Evolutionary conservation across 2,329 filamentous ascomycete species (phyloP).

Genomic region (Fusarium foetens): DNA sequence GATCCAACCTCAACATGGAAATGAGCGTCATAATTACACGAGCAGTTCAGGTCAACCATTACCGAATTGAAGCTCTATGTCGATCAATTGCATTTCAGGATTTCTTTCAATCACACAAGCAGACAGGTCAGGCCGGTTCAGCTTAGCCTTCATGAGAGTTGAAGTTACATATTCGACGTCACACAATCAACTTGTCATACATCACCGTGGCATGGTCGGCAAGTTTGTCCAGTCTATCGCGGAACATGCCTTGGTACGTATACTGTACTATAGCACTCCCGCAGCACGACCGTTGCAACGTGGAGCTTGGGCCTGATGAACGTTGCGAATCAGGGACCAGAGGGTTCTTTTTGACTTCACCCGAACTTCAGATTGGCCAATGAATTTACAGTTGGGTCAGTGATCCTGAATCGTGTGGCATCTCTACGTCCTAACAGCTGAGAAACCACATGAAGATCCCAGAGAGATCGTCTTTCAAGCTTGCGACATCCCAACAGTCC

Average conservation of each 20-base stretch:
- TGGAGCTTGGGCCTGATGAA: slow-evolving; percentile 28
- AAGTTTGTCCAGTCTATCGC: slow-evolving; percentile 22
- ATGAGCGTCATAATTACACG: slow-evolving; percentile 30
- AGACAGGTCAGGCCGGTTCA: neutral
- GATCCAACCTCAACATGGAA: slow-evolving; percentile 26
- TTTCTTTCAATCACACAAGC: neutral
- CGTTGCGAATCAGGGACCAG: slow-evolving; percentile 34
- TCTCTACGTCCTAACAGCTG: slow-evolving; percentile 9
- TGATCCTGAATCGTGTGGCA: slow-evolving; percentile 37
- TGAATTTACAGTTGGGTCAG: neutral
- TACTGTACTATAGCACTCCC: slow-evolving; percentile 17
- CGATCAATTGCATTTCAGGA: slow-evolving; percentile 3
- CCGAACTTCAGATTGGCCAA: slow-evolving; percentile 33
- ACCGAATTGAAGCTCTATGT: slow-evolving; percentile 14
- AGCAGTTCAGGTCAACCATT: slow-evolving; percentile 12
- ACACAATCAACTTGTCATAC: slow-evolving; percentile 45
- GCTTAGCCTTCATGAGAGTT: neutral
- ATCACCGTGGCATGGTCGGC: slow-evolving; percentile 24
- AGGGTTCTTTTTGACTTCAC: slow-evolving; percentile 31
- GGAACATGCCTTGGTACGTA: slow-evolving; percentile 20
- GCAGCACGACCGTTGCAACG: slow-evolving; percentile 34
- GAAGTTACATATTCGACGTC: slow-evolving; percentile 20
- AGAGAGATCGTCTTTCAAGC: neutral
- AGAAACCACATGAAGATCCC: slow-evolving; percentile 15
- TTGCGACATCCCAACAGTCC: neutral